phyloP scores from a whole-genome alignment of 1,139 yeast genomes.

The Candida tetrigidarum region DNA sequence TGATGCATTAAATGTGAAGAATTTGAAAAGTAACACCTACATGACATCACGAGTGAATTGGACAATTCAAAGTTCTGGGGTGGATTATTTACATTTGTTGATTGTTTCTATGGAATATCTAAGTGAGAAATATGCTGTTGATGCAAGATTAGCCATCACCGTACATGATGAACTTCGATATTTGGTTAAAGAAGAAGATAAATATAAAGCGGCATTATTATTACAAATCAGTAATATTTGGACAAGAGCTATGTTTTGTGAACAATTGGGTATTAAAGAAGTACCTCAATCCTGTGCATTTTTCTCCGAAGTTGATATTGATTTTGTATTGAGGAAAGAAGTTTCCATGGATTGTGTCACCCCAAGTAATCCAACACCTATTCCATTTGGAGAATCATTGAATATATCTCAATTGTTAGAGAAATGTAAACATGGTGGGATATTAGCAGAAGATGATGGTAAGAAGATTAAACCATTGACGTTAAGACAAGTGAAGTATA shows the following conservation, averaged over 20 bases:
- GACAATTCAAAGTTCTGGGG: constrained; percentile 99
- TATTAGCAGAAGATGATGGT: constrained; percentile 20
- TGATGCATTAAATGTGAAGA: constrained; percentile 69
- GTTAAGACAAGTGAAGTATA: constrained; percentile 21
- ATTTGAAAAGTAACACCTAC: constrained; percentile 68
- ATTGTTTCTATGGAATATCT: constrained; percentile 90
- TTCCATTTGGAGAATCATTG: constrained; percentile 79
- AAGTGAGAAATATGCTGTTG: constrained; percentile 62
- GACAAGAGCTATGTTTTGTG: constrained; percentile 97
- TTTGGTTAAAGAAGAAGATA: constrained; percentile 72
- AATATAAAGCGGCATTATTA: constrained; percentile 76
- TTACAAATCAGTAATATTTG: constrained; percentile 89
- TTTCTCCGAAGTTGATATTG: constrained; percentile 93
- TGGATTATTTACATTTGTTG: constrained; percentile 87
- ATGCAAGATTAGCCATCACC: constrained; percentile 81
- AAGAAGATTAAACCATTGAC: constrained; percentile 15
- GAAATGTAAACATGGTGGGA: constrained; percentile 26
- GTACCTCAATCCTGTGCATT: constrained; percentile 96
- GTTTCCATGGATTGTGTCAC: constrained; percentile 88
- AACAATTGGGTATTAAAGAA: constrained; percentile 86
- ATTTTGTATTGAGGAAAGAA: constrained; percentile 85
- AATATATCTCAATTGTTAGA: constrained; percentile 59
- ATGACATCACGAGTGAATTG: constrained; percentile 93
- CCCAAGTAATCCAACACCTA: constrained; percentile 77
- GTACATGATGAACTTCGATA: constrained; percentile 97